Conservation (phyloP, 2,329 filamentous ascomycete species). For the Cladosporium oxysporum region DNA sequence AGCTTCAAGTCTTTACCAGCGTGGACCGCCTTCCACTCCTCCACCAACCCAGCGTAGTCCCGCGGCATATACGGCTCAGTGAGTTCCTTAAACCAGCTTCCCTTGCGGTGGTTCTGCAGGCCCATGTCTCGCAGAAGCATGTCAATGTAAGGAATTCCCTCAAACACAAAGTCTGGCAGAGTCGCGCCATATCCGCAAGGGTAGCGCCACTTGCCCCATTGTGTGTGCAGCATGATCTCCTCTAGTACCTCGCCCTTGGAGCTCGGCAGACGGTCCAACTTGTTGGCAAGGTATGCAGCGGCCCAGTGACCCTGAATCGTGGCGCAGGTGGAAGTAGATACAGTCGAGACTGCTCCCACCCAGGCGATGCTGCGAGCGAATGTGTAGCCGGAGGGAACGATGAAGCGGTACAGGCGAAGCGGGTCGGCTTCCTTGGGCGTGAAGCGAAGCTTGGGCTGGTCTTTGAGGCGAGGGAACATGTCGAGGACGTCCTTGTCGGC, state of each 20-base stretch:
- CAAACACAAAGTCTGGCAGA: conserved; percentile 73
- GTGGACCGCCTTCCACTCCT: conserved; percentile 49
- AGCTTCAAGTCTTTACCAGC: not conserved
- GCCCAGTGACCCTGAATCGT: conserved; percentile 51
- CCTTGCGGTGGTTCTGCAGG: conserved; percentile 58
- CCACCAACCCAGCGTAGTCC: conserved; percentile 58
- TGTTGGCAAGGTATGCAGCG: conserved; percentile 62
- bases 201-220: conserved; percentile 71
- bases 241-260: conserved; percentile 42
- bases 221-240: conserved; percentile 60
- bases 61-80: conserved; percentile 60
- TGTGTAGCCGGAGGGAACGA: conserved; percentile 42
- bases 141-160: conserved; percentile 73
- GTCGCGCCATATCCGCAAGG: conserved; percentile 64
- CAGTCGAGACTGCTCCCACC: conserved; percentile 41
- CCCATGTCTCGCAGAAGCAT: conserved; percentile 67
- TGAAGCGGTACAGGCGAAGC: conserved; percentile 47
- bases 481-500: conserved; percentile 56
- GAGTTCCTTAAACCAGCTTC: conserved; percentile 52
- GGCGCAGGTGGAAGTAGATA: conserved; percentile 42
- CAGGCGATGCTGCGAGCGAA: conserved; percentile 43
- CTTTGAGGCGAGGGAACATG: conserved; percentile 54
- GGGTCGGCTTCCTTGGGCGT: conserved; percentile 28
- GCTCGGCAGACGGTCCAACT: conserved; percentile 43
- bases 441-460: conserved; percentile 46